Base-by-base conservation (phyloP, 129 eudicot species). In the Artemisia annua region DNA sequence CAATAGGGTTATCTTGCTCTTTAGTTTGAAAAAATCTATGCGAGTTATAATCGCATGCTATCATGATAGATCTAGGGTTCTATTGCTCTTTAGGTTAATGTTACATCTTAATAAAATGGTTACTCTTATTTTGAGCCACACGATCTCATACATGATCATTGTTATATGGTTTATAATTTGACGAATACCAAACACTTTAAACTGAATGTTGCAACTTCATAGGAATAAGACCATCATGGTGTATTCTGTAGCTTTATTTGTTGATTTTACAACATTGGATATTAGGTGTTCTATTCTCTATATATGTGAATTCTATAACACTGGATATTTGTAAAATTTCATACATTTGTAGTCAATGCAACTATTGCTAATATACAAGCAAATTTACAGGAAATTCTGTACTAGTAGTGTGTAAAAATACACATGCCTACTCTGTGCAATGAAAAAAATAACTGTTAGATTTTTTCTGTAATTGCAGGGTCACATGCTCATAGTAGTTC, bases 401-500 rank as follows among this genome's bases (percentile, higher is more conserved):
- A 26, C 39, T 50, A 19, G 15, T 50, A 7, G 54, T 51, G 18
- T 74, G 71, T 63, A 50, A 18, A 24, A 18, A 24, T 17, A n/a
- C 43, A 17, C 78, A 14, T 11, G 46, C 32, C 69, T 6, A 49
- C 69, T 48, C 22, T 61, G 46, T 50, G 48, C 28, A 51, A 50
- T 12, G 5, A 28, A 26, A 15, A 30, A 74, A 74, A 63, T 63
- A 30, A 73, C 52, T 74, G 59, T 63, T 67, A 39, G 78, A 70
- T 71, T 85, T 35, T 6, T 35, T 35, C 9, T 63, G 52, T 55
- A 64, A 50, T 64, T 87, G 80, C 77, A 94, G 98, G 98, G 19
- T 81, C 79, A 20, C 98, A 90, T 90, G 96, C 92, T 55, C 82
- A 84, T 49, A 90, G 98, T 82, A 77, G 98, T 79, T 84, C 92